phyloP scores from a whole-genome alignment of 768 basidiomycete species.

The Lactifluus echinatus region DNA sequence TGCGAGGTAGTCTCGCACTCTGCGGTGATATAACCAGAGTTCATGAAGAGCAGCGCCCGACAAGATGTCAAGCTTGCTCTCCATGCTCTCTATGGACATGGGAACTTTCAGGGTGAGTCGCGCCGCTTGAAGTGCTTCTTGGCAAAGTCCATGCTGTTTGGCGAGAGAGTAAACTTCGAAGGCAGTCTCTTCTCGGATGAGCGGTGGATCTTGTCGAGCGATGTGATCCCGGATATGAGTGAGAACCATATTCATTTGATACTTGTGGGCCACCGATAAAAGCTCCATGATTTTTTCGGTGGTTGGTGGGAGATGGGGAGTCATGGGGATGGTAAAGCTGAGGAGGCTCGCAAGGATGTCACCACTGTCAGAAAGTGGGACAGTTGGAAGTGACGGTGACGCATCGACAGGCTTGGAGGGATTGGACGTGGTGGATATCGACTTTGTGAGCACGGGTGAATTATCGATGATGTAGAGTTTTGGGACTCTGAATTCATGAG shows the following conservation, averaged over 20 bases:
- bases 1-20: neutral
- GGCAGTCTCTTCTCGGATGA: conserved; percentile 2
- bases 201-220: neutral
- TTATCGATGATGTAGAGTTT: conserved; percentile 5
- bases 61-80: neutral
- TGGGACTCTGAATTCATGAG: conserved; percentile 3
- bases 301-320: neutral
- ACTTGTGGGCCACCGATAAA: conserved; percentile 7
- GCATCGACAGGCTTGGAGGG: neutral
- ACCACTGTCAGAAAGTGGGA: neutral
- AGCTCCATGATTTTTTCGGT: neutral
- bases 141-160: neutral
- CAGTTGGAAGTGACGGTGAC: neutral
- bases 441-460: conserved; percentile 22
- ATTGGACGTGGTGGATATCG: neutral
- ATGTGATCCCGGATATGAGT: conserved; percentile 1
- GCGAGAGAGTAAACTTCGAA: conserved; percentile 2
- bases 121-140: conserved; percentile 2
- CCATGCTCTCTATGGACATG: neutral
- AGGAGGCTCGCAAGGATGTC: conserved; percentile 9
- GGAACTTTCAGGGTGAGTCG: neutral
- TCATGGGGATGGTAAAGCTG: conserved; percentile 2
- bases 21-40: conserved; percentile 6
- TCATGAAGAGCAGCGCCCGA: conserved; percentile 1
- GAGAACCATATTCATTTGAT: neutral